Percentiles rank a stretch among this genome's conserved stretches.
phyloP scores from a whole-genome alignment of 1,139 yeast genomes.

The Candida sojae region DNA sequence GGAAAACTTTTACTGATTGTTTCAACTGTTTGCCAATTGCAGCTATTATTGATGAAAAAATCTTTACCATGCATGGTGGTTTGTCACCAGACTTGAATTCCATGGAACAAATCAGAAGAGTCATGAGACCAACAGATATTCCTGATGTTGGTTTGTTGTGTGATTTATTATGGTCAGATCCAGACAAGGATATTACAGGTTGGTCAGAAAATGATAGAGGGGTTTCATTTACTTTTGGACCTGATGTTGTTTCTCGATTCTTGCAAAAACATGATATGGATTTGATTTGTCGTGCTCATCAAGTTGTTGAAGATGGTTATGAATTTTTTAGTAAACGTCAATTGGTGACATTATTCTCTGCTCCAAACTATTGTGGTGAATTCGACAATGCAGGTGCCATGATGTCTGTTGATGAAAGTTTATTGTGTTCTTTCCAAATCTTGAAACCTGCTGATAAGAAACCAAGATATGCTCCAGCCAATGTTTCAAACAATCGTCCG shows the following conservation, averaged over 20 bases:
- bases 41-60: constrained; percentile 95
- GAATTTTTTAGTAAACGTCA: constrained; percentile 96
- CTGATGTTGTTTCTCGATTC: constrained; percentile 93
- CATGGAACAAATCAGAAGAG: constrained; percentile 97
- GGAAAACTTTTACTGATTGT: constrained; percentile 98
- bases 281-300: constrained; percentile 96
- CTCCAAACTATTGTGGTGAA: constrained; percentile 98
- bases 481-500: constrained; percentile 55
- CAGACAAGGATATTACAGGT: constrained; percentile 95
- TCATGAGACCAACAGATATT: constrained; percentile 98
- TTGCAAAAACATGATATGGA: constrained; percentile 97
- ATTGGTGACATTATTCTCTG: constrained; percentile 90
- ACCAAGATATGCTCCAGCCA: constrained; percentile 61
- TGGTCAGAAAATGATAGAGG: constrained; percentile 99
- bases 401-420: constrained; percentile 97
- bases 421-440: constrained; percentile 95
- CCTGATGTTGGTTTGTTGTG: constrained; percentile 96
- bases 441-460: constrained; percentile 95
- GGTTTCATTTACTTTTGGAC: constrained; percentile 95
- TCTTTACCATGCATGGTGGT: constrained; percentile 99
- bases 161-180: constrained; percentile 97
- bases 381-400: constrained; percentile 98
- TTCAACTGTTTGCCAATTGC: constrained; percentile 98
- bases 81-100: constrained; percentile 94
- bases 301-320: constrained; percentile 98